Percentiles rank a stretch among this genome's conserved stretches.
These are phyloP conservation scores for Xylariales sp. DNA, from an alignment of 2,329 filamentous ascomycete genomes.

Conservation along the genomic window DNA sequence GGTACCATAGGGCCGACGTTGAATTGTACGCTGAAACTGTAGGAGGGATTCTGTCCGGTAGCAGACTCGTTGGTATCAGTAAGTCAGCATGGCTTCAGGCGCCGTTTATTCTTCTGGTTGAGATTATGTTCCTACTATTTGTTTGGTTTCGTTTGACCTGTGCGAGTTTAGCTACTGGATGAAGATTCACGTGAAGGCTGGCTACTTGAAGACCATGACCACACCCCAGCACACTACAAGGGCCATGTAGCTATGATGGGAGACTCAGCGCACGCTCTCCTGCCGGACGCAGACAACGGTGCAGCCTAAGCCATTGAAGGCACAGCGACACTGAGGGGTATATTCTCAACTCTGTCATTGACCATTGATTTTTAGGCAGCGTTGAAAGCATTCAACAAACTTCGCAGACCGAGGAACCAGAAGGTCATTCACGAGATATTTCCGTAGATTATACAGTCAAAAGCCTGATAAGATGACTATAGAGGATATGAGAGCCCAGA, in stretches of 20 bases:
- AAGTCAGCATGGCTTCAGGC: neutral
- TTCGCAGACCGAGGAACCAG: slow-evolving; percentile 12
- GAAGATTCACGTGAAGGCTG: slow-evolving; percentile 9
- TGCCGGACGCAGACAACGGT: slow-evolving; percentile 14
- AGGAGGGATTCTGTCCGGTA: slow-evolving; percentile 9
- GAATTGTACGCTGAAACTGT: slow-evolving; percentile 7
- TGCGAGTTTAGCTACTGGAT: slow-evolving; percentile 12
- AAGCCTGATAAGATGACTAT: slow-evolving; percentile 10
- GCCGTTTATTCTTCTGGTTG: neutral
- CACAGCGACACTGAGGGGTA: slow-evolving; percentile 9
- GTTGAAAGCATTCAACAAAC: slow-evolving; percentile 8
- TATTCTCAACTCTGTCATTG: slow-evolving; percentile 7
- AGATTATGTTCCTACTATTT: neutral
- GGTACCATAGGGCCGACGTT: neutral
- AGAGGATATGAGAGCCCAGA: slow-evolving; percentile 6
- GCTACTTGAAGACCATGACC: slow-evolving; percentile 14
- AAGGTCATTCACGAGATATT: slow-evolving; percentile 11
- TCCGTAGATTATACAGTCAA: slow-evolving; percentile 11
- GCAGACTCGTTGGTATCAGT: slow-evolving; percentile 10
- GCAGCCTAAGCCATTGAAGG: slow-evolving; percentile 16
- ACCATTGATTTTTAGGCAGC: slow-evolving; percentile 6
- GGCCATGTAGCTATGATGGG: slow-evolving; percentile 13
- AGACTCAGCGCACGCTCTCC: slow-evolving; percentile 14
- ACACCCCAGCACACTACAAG: slow-evolving; percentile 11
- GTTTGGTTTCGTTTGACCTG: neutral